Conservation (phyloP, 176 grass and related monocot species). For the Chloris gayana region DNA sequence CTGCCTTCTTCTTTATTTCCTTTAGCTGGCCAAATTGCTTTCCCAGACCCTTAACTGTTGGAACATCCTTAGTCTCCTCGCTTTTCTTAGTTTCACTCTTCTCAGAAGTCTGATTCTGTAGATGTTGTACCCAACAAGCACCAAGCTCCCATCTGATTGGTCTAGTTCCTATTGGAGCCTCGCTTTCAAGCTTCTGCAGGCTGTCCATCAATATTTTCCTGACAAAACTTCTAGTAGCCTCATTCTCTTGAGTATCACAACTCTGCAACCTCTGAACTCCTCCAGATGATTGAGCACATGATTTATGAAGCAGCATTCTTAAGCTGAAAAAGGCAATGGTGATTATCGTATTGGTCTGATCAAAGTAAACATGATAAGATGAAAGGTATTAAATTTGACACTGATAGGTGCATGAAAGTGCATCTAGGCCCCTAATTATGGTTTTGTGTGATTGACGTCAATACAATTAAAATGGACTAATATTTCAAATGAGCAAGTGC, state of each 20-base stretch:
- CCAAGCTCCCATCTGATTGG: constrained; percentile 97
- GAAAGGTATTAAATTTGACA: not conserved
- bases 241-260: constrained; percentile 54
- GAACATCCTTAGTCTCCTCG: constrained; percentile 67
- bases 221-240: constrained; percentile 53
- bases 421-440: too few relatives aligned
- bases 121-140: constrained; percentile 97
- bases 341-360: constrained; percentile 30
- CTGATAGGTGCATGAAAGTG: too few relatives aligned
- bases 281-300: constrained; percentile 47
- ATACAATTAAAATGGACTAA: too few relatives aligned
- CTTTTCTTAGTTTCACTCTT: constrained; percentile 77
- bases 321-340: constrained; percentile 61
- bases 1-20: constrained; percentile 93
- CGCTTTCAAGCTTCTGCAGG: constrained; percentile 76
- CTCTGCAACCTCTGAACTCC: constrained; percentile 51
- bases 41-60: constrained; percentile 88
- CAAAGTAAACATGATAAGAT: constrained; percentile 19
- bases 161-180: constrained; percentile 56
- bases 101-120: constrained; percentile 81
- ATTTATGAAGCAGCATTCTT: constrained; percentile 89
- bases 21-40: constrained; percentile 96
- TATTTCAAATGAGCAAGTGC: too few relatives aligned
- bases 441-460: too few relatives aligned
- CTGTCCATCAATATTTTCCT: constrained; percentile 72